Percentiles rank a stretch among this genome's conserved stretches.
Evolutionary conservation across 2,329 filamentous ascomycete genomes (phyloP).

Genomic region (Venturia carpophila): DNA sequence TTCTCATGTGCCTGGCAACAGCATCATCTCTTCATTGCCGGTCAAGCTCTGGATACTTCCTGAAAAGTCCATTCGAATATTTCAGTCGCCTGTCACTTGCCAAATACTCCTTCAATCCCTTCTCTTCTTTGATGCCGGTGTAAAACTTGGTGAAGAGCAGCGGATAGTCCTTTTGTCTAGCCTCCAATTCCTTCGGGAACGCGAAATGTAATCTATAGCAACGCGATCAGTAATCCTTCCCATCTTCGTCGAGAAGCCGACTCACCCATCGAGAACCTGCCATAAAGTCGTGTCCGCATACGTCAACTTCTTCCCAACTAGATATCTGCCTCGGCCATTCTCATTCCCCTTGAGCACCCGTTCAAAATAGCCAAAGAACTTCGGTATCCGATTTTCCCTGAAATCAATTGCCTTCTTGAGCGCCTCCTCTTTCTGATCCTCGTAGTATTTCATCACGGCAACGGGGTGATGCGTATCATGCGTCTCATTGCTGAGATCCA

Average conservation of each 20-base stretch:
- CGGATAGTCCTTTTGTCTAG: slow-evolving; percentile 50
- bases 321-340: slow-evolving; percentile 51
- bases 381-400: slow-evolving; percentile 56
- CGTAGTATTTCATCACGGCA: slow-evolving; percentile 53
- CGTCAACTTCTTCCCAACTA: slow-evolving; percentile 57
- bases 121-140: slow-evolving; percentile 53
- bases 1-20: not conserved
- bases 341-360: slow-evolving; percentile 53
- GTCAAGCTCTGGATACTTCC: slow-evolving; percentile 68
- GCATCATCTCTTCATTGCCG: slow-evolving; percentile 28
- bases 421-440: slow-evolving; percentile 65
- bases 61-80: slow-evolving; percentile 60
- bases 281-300: slow-evolving; percentile 69
- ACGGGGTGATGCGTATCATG: slow-evolving; percentile 74
- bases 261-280: slow-evolving; percentile 49
- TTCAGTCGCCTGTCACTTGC: slow-evolving; percentile 53
- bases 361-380: slow-evolving; percentile 65
- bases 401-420: slow-evolving; percentile 52
- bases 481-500: slow-evolving; percentile 64
- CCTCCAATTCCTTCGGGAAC: slow-evolving; percentile 59
- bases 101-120: slow-evolving; percentile 61
- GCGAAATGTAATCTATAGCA: slow-evolving; percentile 53
- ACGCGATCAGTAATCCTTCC: slow-evolving; percentile 35
- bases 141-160: slow-evolving; percentile 56
- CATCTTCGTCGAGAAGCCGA: not conserved